Percentiles rank a stretch among this genome's conserved stretches.
Evolutionary conservation across 176 grass and related monocot genomes (phyloP).

Genomic region (Olyra latifolia): DNA sequence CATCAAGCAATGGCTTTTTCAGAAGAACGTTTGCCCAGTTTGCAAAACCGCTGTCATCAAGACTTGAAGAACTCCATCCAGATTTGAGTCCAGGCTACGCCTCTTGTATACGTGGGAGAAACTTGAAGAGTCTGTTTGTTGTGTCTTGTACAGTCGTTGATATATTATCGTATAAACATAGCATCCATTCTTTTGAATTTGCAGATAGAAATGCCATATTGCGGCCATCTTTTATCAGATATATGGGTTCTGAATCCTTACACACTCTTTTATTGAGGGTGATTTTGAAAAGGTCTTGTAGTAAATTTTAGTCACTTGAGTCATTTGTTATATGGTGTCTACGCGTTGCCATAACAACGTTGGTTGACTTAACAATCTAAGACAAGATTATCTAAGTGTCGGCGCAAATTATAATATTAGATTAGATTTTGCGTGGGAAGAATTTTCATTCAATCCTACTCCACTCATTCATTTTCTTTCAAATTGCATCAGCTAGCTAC

Average conservation of each 20-base stretch:
- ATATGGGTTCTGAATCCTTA: neutral
- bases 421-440: neutral
- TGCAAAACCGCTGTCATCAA: constrained; percentile 92
- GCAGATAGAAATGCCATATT: constrained; percentile 49
- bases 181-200: constrained; percentile 45
- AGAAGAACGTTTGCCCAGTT: constrained; percentile 94
- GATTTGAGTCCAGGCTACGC: neutral
- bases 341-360: neutral
- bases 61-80: constrained; percentile 33
- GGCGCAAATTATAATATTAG: neutral
- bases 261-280: neutral
- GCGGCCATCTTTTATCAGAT: constrained; percentile 16
- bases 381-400: neutral
- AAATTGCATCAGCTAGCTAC: neutral
- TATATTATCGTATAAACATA: constrained; percentile 44
- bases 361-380: neutral
- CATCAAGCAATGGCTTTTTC: constrained; percentile 97
- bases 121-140: neutral
- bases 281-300: neutral
- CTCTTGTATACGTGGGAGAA: neutral
- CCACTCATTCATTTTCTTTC: neutral
- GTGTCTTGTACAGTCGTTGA: constrained; percentile 43
- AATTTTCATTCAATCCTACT: neutral
- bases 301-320: neutral
- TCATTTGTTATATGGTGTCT: neutral